These are phyloP conservation scores for Albifimbria verrucaria DNA, from an alignment of 2,329 filamentous ascomycete genomes.

Conservation along the genomic window DNA sequence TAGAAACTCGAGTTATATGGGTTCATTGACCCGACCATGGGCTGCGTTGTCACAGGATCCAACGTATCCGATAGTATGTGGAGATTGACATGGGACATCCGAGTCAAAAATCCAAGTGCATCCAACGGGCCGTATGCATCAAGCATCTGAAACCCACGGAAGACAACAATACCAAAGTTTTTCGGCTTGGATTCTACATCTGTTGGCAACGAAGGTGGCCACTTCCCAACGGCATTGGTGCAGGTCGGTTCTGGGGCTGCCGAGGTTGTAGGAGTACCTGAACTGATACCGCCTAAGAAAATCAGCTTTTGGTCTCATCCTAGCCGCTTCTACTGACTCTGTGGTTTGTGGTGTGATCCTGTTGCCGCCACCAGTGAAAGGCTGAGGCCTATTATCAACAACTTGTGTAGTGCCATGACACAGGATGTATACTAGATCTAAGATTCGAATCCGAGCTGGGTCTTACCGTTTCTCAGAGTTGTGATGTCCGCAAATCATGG, in stretches of 20 bases:
- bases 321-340: no score
- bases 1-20: constrained; percentile 18
- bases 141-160: neutral
- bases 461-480: no score
- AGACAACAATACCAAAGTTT: neutral
- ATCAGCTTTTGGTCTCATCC: no score
- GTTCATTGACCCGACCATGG: constrained; percentile 2
- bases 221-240: neutral
- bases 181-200: neutral
- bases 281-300: no score
- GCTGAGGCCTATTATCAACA: no score
- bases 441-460: no score
- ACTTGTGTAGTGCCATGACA: no score
- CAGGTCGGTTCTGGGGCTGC: neutral
- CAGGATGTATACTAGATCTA: no score
- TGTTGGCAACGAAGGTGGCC: neutral
- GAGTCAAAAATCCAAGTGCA: constrained; percentile 26
- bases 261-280: no score
- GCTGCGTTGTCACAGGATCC: constrained; percentile 24
- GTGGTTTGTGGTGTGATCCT: no score
- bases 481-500: no score
- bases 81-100: constrained; percentile 17
- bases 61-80: constrained; percentile 22
- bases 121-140: constrained; percentile 33
- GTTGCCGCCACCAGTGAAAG: no score